Evolutionary conservation across 306 rosid species (phyloP), one percentile per base, ranked within the genome.

Genomic region (Prunus dulcis): DNA sequence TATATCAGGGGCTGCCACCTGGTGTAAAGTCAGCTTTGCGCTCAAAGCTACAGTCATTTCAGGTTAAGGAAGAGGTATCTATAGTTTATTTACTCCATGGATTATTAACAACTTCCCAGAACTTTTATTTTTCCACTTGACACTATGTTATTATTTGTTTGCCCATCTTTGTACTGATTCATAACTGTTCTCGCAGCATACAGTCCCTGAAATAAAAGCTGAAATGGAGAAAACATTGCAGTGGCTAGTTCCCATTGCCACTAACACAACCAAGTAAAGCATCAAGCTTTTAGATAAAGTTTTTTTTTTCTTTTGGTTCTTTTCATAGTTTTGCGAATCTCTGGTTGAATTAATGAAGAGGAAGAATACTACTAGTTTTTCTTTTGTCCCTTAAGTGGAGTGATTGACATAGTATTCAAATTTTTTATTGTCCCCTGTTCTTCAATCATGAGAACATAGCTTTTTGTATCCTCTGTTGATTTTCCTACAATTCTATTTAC

Each of bases 1-100:
- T 96, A 71, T 96, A 96, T 89, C 98, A 92, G 75, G 98, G 98
- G 79, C 85, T 96, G 74, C 99, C 99, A 1, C 98, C 97, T 57
- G 82, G 81, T 76, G 89, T 96, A 71, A 96, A 96, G 87, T 80
- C 97, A 38, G 91, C 96, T 72, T 68, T 96, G 82, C 97, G 98
- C 75, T 80, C 93, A 61, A 89, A 89, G 76, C 69, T 92, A 74
- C 93, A 71, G 76, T 82, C 93, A 67, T 91, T 95, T 90, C 98
- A 96, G 72, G 82, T 83, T 23, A 89, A 92, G 89, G 99, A 96
- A 86, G 98, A 96, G 96, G 99, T 96, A 80, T 47, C 51, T 55
- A 17, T 81, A 19, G 22, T 76, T 38, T 45, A 41, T 65, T 13
- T 6, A 38, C 69, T 64, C 52, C 53, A 65, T 2, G 19, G 69